Conservation (phyloP, 495 filamentous ascomycete genomes). For the Penicillium coprophilum region DNA sequence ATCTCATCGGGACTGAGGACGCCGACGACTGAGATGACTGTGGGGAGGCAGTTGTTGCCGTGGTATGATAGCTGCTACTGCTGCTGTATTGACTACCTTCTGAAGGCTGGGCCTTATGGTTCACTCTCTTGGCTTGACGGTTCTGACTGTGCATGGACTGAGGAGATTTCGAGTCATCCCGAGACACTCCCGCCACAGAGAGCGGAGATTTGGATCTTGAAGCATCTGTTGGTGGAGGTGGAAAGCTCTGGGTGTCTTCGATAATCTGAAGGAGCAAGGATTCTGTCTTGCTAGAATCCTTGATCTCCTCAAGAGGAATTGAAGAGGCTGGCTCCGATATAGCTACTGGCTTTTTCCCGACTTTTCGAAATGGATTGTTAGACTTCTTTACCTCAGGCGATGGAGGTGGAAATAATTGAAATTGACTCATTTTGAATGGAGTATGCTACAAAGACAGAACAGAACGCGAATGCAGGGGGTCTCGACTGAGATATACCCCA, state of each 20-base stretch:
- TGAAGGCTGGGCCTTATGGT: constrained; percentile 17
- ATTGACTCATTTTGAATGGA: constrained; percentile 40
- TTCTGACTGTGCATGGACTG: constrained; percentile 27
- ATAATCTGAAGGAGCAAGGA: constrained; percentile 43
- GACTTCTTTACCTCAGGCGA: constrained; percentile 38
- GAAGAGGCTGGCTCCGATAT: constrained; percentile 33
- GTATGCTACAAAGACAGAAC: not conserved
- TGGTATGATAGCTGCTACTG: constrained; percentile 13
- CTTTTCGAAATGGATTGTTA: constrained; percentile 42
- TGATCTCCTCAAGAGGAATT: constrained; percentile 41
- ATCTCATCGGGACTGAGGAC: constrained; percentile 54
- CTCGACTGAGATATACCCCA: constrained; percentile 28
- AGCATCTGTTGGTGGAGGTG: constrained; percentile 25
- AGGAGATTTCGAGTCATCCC: constrained; percentile 18
- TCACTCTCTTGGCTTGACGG: constrained; percentile 21
- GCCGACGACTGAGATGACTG: constrained; percentile 30
- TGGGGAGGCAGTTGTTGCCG: constrained; percentile 43
- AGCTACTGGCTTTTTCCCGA: constrained; percentile 26
- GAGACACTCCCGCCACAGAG: constrained; percentile 14
- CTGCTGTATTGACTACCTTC: constrained; percentile 34
- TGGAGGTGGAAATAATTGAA: constrained; percentile 57
- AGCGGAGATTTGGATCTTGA: constrained; percentile 21
- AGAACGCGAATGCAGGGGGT: constrained; percentile 22
- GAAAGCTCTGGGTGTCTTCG: constrained; percentile 37
- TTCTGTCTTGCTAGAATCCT: constrained; percentile 34